Evolutionary conservation across 768 basidiomycete species (phyloP), one percentile per base, ranked within the genome.

Genomic region (Russula sp.): DNA sequence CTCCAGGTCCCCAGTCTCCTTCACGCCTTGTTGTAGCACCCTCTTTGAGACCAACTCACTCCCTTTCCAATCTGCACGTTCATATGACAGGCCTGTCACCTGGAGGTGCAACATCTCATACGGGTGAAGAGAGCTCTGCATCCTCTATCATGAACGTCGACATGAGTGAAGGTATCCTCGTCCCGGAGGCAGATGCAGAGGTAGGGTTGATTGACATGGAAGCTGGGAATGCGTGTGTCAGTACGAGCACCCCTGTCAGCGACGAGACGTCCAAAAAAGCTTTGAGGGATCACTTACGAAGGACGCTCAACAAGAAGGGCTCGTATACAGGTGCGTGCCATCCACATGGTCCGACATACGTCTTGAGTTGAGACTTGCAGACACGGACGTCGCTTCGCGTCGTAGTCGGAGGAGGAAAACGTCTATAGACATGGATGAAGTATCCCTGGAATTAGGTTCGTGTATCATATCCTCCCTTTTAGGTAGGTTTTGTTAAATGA

Each of bases 141-240:
- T 89, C 87, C 49, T 90, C 89, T 41, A 78, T 87, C 20, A 75
- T 83, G 67, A 83, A 86, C 69, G 70, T 88, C 73, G 85, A 87
- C 65, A 73, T 83, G 60, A 77, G 55, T 5, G 87, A 88, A 65
- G 84, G 86, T 9, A 85, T 90, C 56, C 75, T 90, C 45, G 77
- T 90, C 48, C 83, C 84, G 67, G 88, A 90, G 69, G 79, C 79
- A 45, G 87, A 89, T 45, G 77, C 77, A 34, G 86, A 88, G 59
- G 77, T 77, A 22, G 85, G 84, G 38, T 75, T 78, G 13, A 75
- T 76, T 14, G 79, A 81, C 42, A 77, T 74, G 56, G 88, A 88
- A 66, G 78, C 82, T 59, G 75, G 73, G 13, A 78, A 71, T n/a
- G 80, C 76, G 18, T 73, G 76, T 59, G 81, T 77, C 9, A 77